Conservation (phyloP, 345 rosid genomes). For the Hirschfeldia incana region DNA sequence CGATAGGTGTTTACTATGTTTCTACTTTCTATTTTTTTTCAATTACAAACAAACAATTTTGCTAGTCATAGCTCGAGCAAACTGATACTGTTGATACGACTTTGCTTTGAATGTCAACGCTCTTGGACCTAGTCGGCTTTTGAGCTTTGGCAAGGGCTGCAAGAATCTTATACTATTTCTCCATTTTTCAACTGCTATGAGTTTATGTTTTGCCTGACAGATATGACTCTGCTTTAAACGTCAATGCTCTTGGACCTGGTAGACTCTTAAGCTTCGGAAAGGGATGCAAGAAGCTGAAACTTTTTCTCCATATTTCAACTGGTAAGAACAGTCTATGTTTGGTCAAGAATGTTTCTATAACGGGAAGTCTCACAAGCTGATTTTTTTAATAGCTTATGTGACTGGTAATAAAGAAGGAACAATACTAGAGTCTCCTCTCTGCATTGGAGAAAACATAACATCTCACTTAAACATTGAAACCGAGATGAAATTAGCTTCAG, state of each 20-base stretch:
- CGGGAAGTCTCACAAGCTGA: too few species aligned
- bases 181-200: conserved; percentile 71
- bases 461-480: conserved; percentile 37
- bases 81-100: conserved; percentile 41
- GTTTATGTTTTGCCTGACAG: background rate
- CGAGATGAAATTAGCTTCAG: conserved; percentile 39
- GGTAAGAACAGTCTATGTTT: too few species aligned
- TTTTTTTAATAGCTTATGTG: too few species aligned
- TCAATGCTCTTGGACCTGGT: too few species aligned
- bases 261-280: too few species aligned
- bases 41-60: background rate
- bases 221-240: too few species aligned
- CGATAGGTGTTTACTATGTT: conserved; percentile 10
- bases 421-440: conserved; percentile 36
- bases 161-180: conserved; percentile 40
- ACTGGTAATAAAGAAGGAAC: conserved; percentile 37
- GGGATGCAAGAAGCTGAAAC: too few species aligned
- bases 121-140: conserved; percentile 48
- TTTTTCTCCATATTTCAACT: too few species aligned
- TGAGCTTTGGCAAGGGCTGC: conserved; percentile 52
- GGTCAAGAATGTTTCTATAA: too few species aligned
- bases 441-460: conserved; percentile 24
- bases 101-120: conserved; percentile 53
- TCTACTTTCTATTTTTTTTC: background rate
- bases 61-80: background rate